Base-by-base conservation (phyloP, 345 rosid species). In the Citrus australasica region DNA sequence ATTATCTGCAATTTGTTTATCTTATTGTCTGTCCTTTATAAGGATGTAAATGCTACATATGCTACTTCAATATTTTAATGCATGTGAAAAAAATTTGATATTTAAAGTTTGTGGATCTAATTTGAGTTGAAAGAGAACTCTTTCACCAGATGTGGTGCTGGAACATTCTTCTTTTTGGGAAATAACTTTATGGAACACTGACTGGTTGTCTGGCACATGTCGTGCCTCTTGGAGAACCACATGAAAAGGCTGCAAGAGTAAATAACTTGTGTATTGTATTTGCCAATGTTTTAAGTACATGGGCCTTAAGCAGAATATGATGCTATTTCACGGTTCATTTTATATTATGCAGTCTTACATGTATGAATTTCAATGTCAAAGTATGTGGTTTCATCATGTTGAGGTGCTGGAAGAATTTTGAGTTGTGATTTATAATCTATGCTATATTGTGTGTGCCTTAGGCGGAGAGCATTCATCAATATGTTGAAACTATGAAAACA, bases 381-480 rank as follows among this genome's bases (percentile, higher is more conserved):
- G 13, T 55, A 40, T 64, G 64, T 59, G 35, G 62, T 32, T 70
- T 80, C 27, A 67, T 7, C 55, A n/a, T 76, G 6, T 33, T 67
- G 14, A 55, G 53, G 73, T 67, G 63, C 48, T 6, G 32, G n/a
- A 59, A 67, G 71, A 73, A 33, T 27, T 63, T n/a, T 24, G 1
- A 13, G 17, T 65, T 53, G 5, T 30, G n/a, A 21, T 48, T 38
- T 27, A 9, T 78, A 58, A 68, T 66, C 63, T 65, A 24, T 74
- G 9, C 51, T 24, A 73, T 33, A 27, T 61, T 24, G 4, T 28
- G 60, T 80, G 42, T 78, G 76, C 67, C 60, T 66, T 78, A 96
- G 99, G 98, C 85, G 71, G 99, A 96, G 86, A 85, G 90, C 82
- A 91, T 92, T 86, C 97, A 96, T 80, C 98, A 96, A 28, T 89